A percentile compares a stretch with the other conserved stretches of the same genome.
phyloP scores from a whole-genome alignment of 1,139 yeast genomes.

The Lodderomyces orthopsilosis region DNA sequence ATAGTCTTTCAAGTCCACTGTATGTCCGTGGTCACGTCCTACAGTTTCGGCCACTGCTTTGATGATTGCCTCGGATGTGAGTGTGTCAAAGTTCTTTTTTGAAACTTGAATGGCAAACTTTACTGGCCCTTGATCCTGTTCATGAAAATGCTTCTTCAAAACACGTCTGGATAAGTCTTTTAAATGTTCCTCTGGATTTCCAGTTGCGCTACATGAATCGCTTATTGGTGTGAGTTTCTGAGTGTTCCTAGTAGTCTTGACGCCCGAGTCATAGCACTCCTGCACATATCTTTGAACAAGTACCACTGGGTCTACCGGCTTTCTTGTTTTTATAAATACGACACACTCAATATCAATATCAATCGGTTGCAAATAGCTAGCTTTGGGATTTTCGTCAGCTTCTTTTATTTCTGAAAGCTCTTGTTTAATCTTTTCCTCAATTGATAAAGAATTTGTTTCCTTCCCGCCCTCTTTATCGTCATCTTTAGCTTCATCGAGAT shows the following conservation, averaged over 20 bases:
- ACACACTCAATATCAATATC: conserved; percentile 82
- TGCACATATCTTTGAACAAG: conserved; percentile 63
- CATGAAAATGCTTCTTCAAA: conserved; percentile 68
- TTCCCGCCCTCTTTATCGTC: conserved; percentile 30
- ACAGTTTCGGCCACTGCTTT: conserved; percentile 68
- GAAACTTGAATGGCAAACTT: conserved; percentile 83
- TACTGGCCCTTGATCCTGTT: conserved; percentile 43
- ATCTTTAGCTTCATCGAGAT: conserved; percentile 26
- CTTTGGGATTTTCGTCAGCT: conserved; percentile 37
- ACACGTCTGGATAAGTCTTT: conserved; percentile 55
- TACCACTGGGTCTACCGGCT: conserved; percentile 74
- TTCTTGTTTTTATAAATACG: conserved; percentile 74
- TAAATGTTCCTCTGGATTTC: conserved; percentile 50
- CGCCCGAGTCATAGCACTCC: conserved; percentile 50
- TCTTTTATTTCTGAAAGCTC: conserved; percentile 63
- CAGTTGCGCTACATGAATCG: conserved; percentile 67
- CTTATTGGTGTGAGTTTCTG: conserved; percentile 82
- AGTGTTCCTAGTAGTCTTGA: conserved; percentile 65
- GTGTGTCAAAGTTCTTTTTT: conserved; percentile 71
- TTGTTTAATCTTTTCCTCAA: conserved; percentile 72
- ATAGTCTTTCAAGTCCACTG: conserved; percentile 76
- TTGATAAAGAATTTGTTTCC: conserved; percentile 37
- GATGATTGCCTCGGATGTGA: conserved; percentile 69
- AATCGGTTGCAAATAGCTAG: conserved; percentile 53
- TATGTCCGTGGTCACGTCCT: conserved; percentile 68